Evolutionary conservation across 2,329 filamentous ascomycete species (phyloP).

Genomic region (Aspergillus awamori): DNA sequence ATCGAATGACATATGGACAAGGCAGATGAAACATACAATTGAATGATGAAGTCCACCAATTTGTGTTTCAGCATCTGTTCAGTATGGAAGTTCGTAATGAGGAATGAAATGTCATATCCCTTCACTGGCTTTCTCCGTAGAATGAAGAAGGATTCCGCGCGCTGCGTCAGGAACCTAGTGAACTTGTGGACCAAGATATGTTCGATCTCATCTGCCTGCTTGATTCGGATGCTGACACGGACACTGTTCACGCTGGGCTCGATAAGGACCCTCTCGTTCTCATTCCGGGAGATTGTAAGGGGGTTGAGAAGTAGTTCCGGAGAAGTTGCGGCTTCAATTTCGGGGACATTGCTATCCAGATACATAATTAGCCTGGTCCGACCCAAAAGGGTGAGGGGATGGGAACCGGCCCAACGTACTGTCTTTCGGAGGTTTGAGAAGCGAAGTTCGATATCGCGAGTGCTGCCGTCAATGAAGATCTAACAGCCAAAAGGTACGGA

Average conservation of each 20-base stretch:
- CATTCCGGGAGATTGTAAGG: slow-evolving; percentile 87
- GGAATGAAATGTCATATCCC: slow-evolving; percentile 98
- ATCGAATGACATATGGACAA: not conserved
- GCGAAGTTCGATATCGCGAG: slow-evolving; percentile 96
- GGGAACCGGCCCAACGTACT: slow-evolving; percentile 40
- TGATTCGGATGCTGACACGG: slow-evolving; percentile 97
- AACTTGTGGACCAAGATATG: slow-evolving; percentile 98
- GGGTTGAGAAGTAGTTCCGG: slow-evolving; percentile 94
- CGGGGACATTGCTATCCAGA: slow-evolving; percentile 73
- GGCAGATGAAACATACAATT: slow-evolving; percentile 59
- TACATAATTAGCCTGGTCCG: not conserved
- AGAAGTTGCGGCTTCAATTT: slow-evolving; percentile 89
- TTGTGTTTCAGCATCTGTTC: slow-evolving; percentile 99
- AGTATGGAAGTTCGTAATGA: slow-evolving; percentile 98
- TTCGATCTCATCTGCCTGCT: slow-evolving; percentile 99
- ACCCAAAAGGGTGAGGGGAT: not conserved
- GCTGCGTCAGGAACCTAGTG: slow-evolving; percentile 91
- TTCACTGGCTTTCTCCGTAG: slow-evolving; percentile 89
- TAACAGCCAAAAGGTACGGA: slow-evolving; percentile 94
- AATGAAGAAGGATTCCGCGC: slow-evolving; percentile 97
- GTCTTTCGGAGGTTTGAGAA: slow-evolving; percentile 91
- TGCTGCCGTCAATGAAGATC: slow-evolving; percentile 89
- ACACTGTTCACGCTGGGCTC: slow-evolving; percentile 97
- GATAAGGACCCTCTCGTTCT: slow-evolving; percentile 94
- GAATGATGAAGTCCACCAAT: slow-evolving; percentile 97